Conservation (phyloP, 371 early-diverging fungal genomes). For the Mortierella sp. region DNA sequence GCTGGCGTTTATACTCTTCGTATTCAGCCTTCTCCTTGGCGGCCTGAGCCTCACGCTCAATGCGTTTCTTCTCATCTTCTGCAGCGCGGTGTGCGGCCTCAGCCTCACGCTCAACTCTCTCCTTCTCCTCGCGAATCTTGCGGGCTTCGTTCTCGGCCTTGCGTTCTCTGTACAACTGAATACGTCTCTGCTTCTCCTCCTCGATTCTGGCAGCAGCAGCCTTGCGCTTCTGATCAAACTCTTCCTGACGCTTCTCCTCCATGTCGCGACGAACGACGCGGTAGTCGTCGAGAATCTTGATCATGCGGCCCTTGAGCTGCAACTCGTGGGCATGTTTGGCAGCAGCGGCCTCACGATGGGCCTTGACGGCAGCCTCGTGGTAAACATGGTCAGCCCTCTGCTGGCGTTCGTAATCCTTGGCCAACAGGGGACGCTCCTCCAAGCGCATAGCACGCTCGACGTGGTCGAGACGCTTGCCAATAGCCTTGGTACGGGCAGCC, state of each 20-base stretch:
- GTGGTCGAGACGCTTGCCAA: conserved; percentile 90
- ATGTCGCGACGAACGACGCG: conserved; percentile 70
- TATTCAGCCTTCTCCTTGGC: conserved; percentile 50
- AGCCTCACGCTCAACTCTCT: conserved; percentile 58
- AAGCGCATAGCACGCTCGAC: conserved; percentile 97
- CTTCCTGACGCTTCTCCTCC: conserved; percentile 66
- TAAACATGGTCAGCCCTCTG: conserved; percentile 84
- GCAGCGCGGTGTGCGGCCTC: conserved; percentile 55
- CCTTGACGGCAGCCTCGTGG: conserved; percentile 82
- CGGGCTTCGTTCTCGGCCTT: conserved; percentile 66
- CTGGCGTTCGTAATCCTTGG: conserved; percentile 92
- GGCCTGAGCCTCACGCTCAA: conserved; percentile 45
- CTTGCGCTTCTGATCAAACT: conserved; percentile 65
- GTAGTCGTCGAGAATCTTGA: conserved; percentile 87
- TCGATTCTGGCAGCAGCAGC: conserved; percentile 72
- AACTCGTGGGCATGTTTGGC: conserved; percentile 81
- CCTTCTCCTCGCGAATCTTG: conserved; percentile 57
- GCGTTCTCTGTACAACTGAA: conserved; percentile 66
- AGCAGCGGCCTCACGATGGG: conserved; percentile 72
- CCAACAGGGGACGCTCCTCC: conserved; percentile 93
- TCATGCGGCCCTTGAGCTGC: conserved; percentile 80
- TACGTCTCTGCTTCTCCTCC: conserved; percentile 78
- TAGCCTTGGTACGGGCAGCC: conserved; percentile 76
- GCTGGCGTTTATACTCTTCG: conserved; percentile 34
- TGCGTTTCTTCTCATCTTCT: conserved; percentile 50